Conservation (phyloP, 2,329 filamentous ascomycete species). For the Colletotrichum australisinense region DNA sequence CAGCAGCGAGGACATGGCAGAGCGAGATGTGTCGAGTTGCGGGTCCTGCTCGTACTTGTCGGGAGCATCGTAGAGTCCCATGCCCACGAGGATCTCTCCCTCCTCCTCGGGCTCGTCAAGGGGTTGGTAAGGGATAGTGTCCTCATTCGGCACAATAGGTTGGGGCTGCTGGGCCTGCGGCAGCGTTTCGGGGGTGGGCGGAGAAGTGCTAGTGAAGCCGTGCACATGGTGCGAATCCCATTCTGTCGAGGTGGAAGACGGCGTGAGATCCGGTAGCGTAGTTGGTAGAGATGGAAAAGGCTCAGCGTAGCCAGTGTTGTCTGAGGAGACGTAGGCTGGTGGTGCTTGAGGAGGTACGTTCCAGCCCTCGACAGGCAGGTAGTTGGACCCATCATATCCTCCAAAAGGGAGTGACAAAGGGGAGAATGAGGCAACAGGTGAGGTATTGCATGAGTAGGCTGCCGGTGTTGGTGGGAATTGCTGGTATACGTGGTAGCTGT, state of each 20-base stretch:
- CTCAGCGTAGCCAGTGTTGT: conserved; percentile 43
- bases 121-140: conserved; percentile 59
- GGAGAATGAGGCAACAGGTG: conserved; percentile 66
- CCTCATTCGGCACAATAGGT: conserved; percentile 58
- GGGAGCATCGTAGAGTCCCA: conserved; percentile 83
- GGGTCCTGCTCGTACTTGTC: conserved; percentile 64
- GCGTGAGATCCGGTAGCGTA: conserved; percentile 30
- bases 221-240: conserved; percentile 61
- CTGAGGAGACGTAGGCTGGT: conserved; percentile 42
- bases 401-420: conserved; percentile 62
- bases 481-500: conserved; percentile 53
- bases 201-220: conserved; percentile 61
- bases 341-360: conserved; percentile 44
- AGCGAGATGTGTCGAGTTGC: conserved; percentile 64
- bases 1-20: conserved; percentile 65
- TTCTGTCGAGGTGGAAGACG: conserved; percentile 38
- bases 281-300: conserved; percentile 44
- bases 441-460: conserved; percentile 68
- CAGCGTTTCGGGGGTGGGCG: conserved; percentile 70
- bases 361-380: conserved; percentile 54
- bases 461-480: conserved; percentile 64
- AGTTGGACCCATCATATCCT: conserved; percentile 50
- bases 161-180: conserved; percentile 62
- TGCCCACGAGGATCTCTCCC: conserved; percentile 81
- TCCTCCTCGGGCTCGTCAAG: conserved; percentile 65